These are phyloP conservation scores for Metschnikowia bowlesiae DNA, from an alignment of 805 yeast genomes.

Conservation along the genomic window DNA sequence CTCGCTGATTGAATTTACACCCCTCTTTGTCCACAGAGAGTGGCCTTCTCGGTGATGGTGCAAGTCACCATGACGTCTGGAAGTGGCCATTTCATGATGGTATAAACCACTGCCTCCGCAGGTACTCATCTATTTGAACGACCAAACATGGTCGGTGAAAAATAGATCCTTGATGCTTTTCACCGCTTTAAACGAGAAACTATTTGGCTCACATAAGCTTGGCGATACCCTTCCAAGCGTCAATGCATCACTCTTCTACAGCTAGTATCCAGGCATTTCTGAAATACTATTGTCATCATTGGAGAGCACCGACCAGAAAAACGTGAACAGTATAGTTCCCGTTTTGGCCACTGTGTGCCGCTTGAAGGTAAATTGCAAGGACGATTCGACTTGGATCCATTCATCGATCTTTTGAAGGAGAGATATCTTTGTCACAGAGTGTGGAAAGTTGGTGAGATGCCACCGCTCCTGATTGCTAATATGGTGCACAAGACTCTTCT, in stretches of 20 bases:
- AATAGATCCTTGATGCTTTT: conserved; percentile 94
- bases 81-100: no score
- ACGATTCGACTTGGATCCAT: conserved; percentile 46
- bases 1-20: no score
- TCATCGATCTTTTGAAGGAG: conserved; percentile 32
- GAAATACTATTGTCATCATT: conserved; percentile 45
- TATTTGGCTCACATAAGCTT: conserved; percentile 60
- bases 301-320: conserved; percentile 14
- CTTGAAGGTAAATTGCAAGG: conserved; percentile 56
- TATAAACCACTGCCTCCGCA: no score
- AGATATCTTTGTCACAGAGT: conserved; percentile 45
- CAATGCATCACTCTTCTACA: conserved; percentile 67
- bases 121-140: conserved; percentile 44
- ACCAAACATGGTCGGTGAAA: conserved; percentile 77
- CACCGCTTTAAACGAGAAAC: conserved; percentile 72
- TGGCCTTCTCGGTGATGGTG: no score
- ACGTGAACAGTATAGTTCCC: conserved; percentile 62
- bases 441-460: conserved; percentile 89
- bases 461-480: conserved; percentile 65
- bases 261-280: conserved; percentile 53
- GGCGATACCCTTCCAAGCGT: conserved; percentile 31
- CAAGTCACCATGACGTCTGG: no score
- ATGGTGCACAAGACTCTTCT: conserved; percentile 25
- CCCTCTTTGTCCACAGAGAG: no score
- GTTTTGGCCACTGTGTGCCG: conserved; percentile 68